Evolutionary conservation across 176 grass and related monocot species (phyloP).

Genomic region (Juncus inflexus): DNA sequence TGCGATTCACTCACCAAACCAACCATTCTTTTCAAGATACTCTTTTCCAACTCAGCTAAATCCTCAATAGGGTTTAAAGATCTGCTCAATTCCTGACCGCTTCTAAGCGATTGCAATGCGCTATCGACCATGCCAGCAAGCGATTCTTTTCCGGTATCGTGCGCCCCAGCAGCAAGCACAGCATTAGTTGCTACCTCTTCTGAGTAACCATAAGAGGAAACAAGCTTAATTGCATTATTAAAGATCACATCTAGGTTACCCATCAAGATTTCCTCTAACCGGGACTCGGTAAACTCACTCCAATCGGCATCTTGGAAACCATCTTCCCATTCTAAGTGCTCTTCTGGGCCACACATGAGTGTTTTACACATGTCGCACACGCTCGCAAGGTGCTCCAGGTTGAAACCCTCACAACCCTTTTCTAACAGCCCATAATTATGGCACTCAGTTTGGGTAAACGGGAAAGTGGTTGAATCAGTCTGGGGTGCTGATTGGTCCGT

Average conservation of each 20-base stretch:
- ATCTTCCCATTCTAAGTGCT: conserved; percentile 48
- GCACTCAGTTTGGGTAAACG: conserved; percentile 52
- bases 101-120: conserved; percentile 54
- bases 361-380: conserved; percentile 57
- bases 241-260: conserved; percentile 70
- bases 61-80: conserved; percentile 52
- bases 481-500: conserved; percentile 50
- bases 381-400: conserved; percentile 42
- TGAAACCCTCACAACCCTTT: conserved; percentile 42
- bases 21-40: conserved; percentile 60
- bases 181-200: conserved; percentile 49
- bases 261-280: conserved; percentile 82
- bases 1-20: conserved; percentile 54
- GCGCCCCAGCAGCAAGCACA: conserved; percentile 45
- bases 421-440: conserved; percentile 62
- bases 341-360: conserved; percentile 30
- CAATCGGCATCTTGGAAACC: conserved; percentile 61
- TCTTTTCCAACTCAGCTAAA: conserved; percentile 57
- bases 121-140: conserved; percentile 49
- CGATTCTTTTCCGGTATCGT: conserved; percentile 56
- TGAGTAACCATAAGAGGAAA: conserved; percentile 67
- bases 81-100: conserved; percentile 47
- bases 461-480: conserved; percentile 36
- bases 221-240: conserved; percentile 49
- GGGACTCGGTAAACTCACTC: conserved; percentile 59